Percentiles rank a stretch among this genome's conserved stretches.
Conservation (phyloP, 2,329 filamentous ascomycete species). For the Aureobasidium leucospermi region DNA sequence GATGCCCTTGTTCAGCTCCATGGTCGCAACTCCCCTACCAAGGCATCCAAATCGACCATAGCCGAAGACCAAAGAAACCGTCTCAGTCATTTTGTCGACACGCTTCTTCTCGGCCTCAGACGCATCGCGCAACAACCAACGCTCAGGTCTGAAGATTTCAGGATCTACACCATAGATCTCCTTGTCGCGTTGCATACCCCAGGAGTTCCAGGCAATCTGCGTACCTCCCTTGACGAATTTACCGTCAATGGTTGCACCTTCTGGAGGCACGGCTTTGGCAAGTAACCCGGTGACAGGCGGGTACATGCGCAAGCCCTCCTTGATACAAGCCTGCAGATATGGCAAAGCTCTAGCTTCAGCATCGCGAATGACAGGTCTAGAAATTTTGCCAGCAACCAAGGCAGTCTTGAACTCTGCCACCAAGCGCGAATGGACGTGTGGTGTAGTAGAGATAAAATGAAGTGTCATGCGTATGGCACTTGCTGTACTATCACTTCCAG, state of each 20-base stretch:
- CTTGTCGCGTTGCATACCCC: constrained; percentile 31
- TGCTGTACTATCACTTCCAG: constrained; percentile 53
- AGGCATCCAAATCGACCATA: constrained; percentile 32
- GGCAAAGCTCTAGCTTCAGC: constrained; percentile 34
- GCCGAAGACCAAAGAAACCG: constrained; percentile 29
- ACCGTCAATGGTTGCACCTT: constrained; percentile 28
- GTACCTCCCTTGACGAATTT: constrained; percentile 31
- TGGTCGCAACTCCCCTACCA: constrained; percentile 30
- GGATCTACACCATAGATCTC: constrained; percentile 32
- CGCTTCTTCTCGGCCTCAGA: constrained; percentile 24
- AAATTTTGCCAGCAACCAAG: constrained; percentile 31
- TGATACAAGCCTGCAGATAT: constrained; percentile 41
- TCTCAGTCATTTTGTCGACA: constrained; percentile 29
- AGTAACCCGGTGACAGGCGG: constrained; percentile 34
- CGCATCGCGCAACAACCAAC: constrained; percentile 27
- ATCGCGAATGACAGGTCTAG: constrained; percentile 44
- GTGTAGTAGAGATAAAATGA: constrained; percentile 46
- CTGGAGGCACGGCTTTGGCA: constrained; percentile 30
- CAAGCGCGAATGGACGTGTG: constrained; percentile 39
- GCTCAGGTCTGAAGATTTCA: constrained; percentile 32
- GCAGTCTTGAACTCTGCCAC: constrained; percentile 40
- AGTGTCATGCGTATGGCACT: constrained; percentile 48
- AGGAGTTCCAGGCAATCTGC: constrained; percentile 33
- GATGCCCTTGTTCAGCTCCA: constrained; percentile 34
- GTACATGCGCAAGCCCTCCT: constrained; percentile 41